A percentile compares a stretch with the other conserved stretches of the same genome.
phyloP scores from a whole-genome alignment of 768 basidiomycete species.

The Phanerochaete carnosa region DNA sequence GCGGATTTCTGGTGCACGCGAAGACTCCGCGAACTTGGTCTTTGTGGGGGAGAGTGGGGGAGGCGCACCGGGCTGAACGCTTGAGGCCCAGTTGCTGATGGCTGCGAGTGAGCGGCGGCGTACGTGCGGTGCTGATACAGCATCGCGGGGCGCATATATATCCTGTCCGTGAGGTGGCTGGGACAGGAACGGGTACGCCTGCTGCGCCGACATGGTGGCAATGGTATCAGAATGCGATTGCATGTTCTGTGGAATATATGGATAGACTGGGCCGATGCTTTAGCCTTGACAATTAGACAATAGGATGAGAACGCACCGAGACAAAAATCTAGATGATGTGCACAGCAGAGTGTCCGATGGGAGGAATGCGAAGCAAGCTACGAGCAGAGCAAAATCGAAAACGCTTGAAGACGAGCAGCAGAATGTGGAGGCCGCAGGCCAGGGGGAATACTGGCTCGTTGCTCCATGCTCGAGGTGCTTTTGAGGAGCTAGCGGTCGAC shows the following conservation, averaged over 20 bases:
- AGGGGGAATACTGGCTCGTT: background rate
- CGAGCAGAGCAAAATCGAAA: background rate
- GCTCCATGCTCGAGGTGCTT: background rate
- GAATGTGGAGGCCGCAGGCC: background rate
- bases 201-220: background rate
- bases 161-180: slow-evolving; percentile 7
- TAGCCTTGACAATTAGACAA: background rate
- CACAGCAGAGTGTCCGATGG: background rate
- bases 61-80: slow-evolving; percentile 13
- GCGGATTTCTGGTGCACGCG: background rate
- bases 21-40: slow-evolving; percentile 1
- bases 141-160: background rate
- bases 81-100: slow-evolving; percentile 13
- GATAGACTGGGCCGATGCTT: background rate
- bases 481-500: background rate
- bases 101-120: slow-evolving; percentile 11
- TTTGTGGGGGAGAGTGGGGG: slow-evolving; percentile 9
- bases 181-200: slow-evolving; percentile 11
- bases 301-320: background rate
- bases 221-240: background rate
- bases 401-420: background rate
- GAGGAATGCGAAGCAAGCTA: background rate
- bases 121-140: background rate
- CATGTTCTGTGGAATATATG: slow-evolving; percentile 1
- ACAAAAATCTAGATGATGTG: background rate